phyloP scores from a whole-genome alignment of 441 rosid genomes.

The Manihot esculenta region DNA sequence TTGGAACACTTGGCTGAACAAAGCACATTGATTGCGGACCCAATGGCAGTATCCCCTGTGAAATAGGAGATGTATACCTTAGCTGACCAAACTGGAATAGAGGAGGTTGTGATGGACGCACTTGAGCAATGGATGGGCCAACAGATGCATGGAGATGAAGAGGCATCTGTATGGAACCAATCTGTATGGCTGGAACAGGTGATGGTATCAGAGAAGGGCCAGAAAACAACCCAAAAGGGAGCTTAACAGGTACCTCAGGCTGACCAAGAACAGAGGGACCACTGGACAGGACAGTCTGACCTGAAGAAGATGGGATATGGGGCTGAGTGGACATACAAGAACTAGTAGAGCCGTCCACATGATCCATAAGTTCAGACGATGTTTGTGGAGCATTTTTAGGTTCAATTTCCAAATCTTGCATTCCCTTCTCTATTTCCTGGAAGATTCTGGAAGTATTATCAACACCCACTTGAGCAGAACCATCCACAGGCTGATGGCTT shows the following conservation, averaged over 20 bases:
- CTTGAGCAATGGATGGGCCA: constrained; percentile 57
- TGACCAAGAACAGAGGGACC: constrained; percentile 47
- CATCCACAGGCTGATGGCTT: constrained; percentile 36
- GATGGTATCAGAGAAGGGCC: constrained; percentile 91
- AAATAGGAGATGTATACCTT: constrained; percentile 70
- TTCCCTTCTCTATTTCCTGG: constrained; percentile 55
- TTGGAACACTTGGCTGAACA: constrained; percentile 49
- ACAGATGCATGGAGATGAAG: constrained; percentile 86
- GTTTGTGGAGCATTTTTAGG: constrained; percentile 37
- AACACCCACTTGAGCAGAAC: constrained; percentile 32
- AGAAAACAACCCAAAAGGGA: constrained; percentile 95
- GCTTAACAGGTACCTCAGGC: constrained; percentile 67
- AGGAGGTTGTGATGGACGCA: constrained; percentile 72
- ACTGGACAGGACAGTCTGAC: constrained; percentile 41
- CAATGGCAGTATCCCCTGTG: constrained; percentile 75
- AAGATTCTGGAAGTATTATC: constrained; percentile 48
- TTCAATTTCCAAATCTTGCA: constrained; percentile 50
- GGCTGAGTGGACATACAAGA: constrained; percentile 39
- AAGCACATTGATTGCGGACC: constrained; percentile 59
- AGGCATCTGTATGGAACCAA: constrained; percentile 99
- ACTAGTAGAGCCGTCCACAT: constrained; percentile 38
- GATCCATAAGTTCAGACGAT: constrained; percentile 39
- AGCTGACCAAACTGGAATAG: constrained; percentile 94
- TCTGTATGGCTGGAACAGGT: constrained; percentile 96
- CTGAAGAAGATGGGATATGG: constrained; percentile 36